phyloP scores from a whole-genome alignment of 1,284 basidiomycete genomes.

The Boletus austroedulis region DNA sequence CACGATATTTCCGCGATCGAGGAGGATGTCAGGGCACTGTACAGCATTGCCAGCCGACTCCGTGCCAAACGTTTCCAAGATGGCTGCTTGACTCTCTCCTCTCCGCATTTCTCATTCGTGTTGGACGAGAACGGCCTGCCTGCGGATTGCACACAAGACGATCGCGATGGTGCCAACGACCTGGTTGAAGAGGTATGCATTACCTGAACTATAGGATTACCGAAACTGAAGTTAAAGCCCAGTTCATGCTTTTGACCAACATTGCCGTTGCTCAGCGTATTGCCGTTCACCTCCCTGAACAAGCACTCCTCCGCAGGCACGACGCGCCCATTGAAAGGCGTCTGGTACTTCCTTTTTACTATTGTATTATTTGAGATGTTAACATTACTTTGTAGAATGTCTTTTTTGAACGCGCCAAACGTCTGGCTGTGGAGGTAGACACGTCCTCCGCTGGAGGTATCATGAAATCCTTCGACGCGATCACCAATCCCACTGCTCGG shows the following conservation, averaged over 20 bases:
- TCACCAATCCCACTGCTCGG: constrained; percentile 72
- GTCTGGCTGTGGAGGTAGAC: constrained; percentile 84
- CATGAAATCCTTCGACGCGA: constrained; percentile 77
- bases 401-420: constrained; percentile 77
- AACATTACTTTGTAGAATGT: constrained; percentile 51
- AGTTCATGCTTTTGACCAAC: constrained; percentile 96
- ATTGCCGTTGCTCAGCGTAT: constrained; percentile 89
- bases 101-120: constrained; percentile 72
- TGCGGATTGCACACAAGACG: constrained; percentile 69
- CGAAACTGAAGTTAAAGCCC: constrained; percentile 6
- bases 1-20: constrained; percentile 64
- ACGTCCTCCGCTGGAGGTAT: constrained; percentile 76
- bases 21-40: constrained; percentile 72
- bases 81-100: constrained; percentile 78
- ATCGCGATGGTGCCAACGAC: constrained; percentile 70
- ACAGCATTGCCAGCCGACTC: constrained; percentile 72
- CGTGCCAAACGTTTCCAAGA: constrained; percentile 74
- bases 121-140: constrained; percentile 86
- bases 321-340: constrained; percentile 91
- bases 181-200: constrained; percentile 82
- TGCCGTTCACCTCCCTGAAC: constrained; percentile 91
- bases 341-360: constrained; percentile 49
- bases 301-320: constrained; percentile 91
- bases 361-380: constrained; percentile 1
- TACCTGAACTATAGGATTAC: not conserved